phyloP scores from a whole-genome alignment of 208 protist genomes.

The Trichomonas vaginalis region DNA sequence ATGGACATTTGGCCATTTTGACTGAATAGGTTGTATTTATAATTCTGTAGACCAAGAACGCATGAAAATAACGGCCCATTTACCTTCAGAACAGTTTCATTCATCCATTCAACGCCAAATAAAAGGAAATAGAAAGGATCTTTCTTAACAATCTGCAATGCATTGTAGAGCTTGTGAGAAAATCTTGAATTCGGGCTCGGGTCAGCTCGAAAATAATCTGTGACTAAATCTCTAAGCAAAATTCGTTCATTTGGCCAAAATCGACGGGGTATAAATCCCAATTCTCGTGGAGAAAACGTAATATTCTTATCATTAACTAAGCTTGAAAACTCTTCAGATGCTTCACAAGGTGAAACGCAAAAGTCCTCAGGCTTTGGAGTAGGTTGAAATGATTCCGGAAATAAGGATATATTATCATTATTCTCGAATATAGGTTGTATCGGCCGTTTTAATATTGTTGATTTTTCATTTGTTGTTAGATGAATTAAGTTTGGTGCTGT shows the following conservation, averaged over 20 bases:
- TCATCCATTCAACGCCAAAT: neutral
- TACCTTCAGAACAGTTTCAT: neutral
- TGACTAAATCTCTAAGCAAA: neutral
- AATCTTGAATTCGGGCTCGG: neutral
- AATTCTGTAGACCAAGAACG: neutral
- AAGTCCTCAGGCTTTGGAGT: neutral
- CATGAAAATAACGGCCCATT: neutral
- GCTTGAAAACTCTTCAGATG: neutral
- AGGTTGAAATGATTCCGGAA: neutral
- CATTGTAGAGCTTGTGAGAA: slow-evolving; percentile 13
- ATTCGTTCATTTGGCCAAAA: neutral
- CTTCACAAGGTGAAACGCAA: neutral
- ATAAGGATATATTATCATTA: neutral
- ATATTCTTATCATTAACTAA: neutral
- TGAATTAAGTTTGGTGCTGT: neutral
- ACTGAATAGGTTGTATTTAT: neutral
- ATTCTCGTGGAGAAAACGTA: neutral
- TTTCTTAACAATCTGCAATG: neutral
- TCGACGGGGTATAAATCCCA: neutral
- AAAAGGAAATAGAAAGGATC: neutral
- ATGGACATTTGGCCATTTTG: neutral
- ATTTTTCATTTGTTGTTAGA: neutral
- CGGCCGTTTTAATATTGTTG: neutral
- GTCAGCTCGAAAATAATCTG: neutral
- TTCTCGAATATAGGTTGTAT: neutral